A percentile compares a stretch with the other conserved stretches of the same genome.
Evolutionary conservation across 805 yeast species (phyloP).

Genomic region (Yarrowia sp.): DNA sequence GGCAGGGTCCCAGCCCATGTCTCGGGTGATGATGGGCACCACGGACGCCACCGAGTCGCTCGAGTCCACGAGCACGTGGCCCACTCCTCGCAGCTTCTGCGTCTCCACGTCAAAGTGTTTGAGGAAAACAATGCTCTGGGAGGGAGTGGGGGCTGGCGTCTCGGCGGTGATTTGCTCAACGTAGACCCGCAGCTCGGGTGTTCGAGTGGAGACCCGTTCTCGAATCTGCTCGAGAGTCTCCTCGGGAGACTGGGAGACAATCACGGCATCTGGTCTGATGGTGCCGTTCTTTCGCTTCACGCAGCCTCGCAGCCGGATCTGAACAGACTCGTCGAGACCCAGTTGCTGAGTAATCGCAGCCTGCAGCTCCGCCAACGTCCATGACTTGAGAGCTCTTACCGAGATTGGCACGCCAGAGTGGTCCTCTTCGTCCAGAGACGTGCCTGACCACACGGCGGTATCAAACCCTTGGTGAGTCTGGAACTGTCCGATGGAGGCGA

Average conservation of each 20-base stretch:
- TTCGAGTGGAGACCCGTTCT: background rate
- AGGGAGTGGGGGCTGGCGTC: slow-evolving; percentile 2
- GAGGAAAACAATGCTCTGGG: slow-evolving; percentile 50
- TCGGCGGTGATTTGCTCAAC: slow-evolving; percentile 2
- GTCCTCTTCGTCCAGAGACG: slow-evolving; percentile 46
- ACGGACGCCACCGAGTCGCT: slow-evolving; percentile 54
- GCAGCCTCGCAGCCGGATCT: slow-evolving; percentile 25
- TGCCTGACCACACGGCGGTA: slow-evolving; percentile 64
- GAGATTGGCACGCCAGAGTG: slow-evolving; percentile 12
- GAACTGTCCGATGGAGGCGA: slow-evolving; percentile 64
- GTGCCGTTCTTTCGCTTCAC: slow-evolving; percentile 34
- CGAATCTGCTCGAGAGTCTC: slow-evolving; percentile 34
- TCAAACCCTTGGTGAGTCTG: slow-evolving; percentile 75
- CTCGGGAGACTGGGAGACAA: slow-evolving; percentile 21
- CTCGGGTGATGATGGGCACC: slow-evolving; percentile 42
- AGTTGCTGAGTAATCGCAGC: background rate
- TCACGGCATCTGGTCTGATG: slow-evolving; percentile 27
- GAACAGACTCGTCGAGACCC: background rate
- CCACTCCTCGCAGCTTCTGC: slow-evolving; percentile 68
- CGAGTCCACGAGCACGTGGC: slow-evolving; percentile 62
- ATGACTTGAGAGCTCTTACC: slow-evolving; percentile 30
- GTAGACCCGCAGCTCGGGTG: slow-evolving; percentile 13
- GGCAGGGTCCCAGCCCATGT: slow-evolving; percentile 47
- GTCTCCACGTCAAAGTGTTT: slow-evolving; percentile 68
- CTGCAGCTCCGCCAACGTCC: slow-evolving; percentile 26